phyloP scores from a whole-genome alignment of 257 asterid genomes.

The Solanum paucissectum region DNA sequence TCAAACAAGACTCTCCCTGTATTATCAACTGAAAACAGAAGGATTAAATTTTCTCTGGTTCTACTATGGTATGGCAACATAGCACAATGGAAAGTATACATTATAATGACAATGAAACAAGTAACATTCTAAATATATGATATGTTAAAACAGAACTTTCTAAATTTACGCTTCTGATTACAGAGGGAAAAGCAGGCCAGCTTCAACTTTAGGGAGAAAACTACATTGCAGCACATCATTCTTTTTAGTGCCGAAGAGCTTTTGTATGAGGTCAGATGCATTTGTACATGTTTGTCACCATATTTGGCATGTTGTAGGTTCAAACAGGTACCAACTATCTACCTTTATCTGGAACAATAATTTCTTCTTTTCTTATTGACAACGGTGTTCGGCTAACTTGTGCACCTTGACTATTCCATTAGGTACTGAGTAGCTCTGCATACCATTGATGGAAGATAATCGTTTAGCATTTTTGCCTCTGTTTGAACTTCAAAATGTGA shows the following conservation, averaged over 20 bases:
- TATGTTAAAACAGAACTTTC: not conserved
- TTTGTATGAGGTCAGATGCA: not conserved
- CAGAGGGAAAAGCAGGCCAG: not conserved
- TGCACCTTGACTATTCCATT: not conserved
- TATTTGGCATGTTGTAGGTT: not conserved
- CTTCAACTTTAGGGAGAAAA: conserved; percentile 3
- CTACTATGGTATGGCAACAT: not conserved
- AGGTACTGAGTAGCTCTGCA: not conserved
- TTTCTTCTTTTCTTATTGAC: not conserved
- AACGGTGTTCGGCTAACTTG: not conserved
- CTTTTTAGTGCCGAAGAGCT: not conserved
- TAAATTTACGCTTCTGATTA: not conserved
- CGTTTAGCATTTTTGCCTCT: not conserved
- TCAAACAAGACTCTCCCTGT: not conserved
- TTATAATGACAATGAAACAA: not conserved
- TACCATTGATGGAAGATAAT: not conserved
- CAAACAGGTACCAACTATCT: not conserved
- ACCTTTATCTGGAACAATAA: not conserved
- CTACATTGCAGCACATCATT: not conserved
- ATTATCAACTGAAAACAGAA: not conserved
- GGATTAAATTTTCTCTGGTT: not conserved
- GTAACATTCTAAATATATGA: not conserved
- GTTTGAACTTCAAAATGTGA: not conserved
- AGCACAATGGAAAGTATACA: not conserved
- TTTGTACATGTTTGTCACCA: not conserved